Base-by-base conservation (phyloP, 1,284 basidiomycete genomes). In the Ceratobasidium theobromae region DNA sequence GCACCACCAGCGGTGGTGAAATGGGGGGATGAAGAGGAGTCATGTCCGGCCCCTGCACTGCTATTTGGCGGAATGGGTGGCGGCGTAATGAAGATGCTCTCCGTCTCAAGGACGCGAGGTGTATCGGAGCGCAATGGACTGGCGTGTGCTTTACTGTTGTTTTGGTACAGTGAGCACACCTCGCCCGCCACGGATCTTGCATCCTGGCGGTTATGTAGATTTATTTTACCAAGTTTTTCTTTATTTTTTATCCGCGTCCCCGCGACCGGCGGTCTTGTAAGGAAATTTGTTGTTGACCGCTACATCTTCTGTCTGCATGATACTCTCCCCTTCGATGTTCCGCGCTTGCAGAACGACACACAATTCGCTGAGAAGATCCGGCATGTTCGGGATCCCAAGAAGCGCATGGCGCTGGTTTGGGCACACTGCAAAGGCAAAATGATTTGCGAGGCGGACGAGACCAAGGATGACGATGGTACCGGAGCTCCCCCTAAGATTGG, bases 11-110 rank as follows among this genome's bases (percentile, higher is more conserved):
- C 78, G 81, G 87, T 79, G 89, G 89, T 91, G 89, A 92, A 91
- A 91, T 86, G 89, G 89, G 89, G 88, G 88, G 88, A 88, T 85
- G 89, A 91, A 88, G 89, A 90, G 87, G 85, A 90, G 89, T 88
- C 88, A 45, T 60, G 55, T 53, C 65, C 65, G 49, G 28, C 40
- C 23, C 33, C 28, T 35, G 52, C 57, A 49, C 49, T 52, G 67
- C 57, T 55, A 66, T 41, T 30, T n/a, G n/a, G 18, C 25, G 57
- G 38, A n/a, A 33, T 33, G 18, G 38, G 33, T 45, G 55, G 45
- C n/a, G 55, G 27, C 55, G 57, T 33, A 25, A 51, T 51, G 57
- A 62, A 18, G 23, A 27, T 51, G 30, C 30, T 32, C 21, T 27
- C 30, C 35, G 57, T 62, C 57, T 62, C 46, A 46, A 62, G 57